Evolutionary conservation across 2,329 filamentous ascomycete genomes (phyloP).

Genomic region (Tothia fuscella): DNA sequence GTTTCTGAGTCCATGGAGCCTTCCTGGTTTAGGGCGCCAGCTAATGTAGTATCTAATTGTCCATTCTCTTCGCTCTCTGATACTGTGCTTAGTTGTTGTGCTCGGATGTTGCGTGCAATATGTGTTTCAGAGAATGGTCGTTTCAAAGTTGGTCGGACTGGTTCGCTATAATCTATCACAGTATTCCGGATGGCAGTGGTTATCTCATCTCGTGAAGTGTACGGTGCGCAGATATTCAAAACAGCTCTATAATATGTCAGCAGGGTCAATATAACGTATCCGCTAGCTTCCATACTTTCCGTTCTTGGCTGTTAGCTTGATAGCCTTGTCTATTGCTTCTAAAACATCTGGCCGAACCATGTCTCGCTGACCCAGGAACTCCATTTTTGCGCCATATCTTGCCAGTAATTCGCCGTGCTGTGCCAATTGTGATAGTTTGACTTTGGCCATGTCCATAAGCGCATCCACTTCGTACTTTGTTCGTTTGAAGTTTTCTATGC

Average conservation of each 20-base stretch:
- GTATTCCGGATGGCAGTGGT: conserved; percentile 79
- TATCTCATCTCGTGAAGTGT: conserved; percentile 92
- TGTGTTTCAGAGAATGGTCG: conserved; percentile 77
- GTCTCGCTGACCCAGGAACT: conserved; percentile 73
- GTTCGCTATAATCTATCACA: conserved; percentile 72
- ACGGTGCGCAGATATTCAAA: conserved; percentile 95
- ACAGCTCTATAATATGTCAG: conserved; percentile 38
- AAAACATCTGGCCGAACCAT: conserved; percentile 79
- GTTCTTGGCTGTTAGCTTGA: conserved; percentile 78
- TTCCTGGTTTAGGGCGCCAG: conserved; percentile 1
- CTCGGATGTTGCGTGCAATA: conserved; percentile 73
- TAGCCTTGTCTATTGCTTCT: conserved; percentile 74
- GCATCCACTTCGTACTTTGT: conserved; percentile 94
- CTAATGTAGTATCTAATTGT: not conserved
- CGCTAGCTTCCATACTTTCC: conserved; percentile 45
- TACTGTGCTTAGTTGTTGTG: conserved; percentile 31
- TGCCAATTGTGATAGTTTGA: conserved; percentile 81
- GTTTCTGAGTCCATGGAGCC: conserved; percentile 6
- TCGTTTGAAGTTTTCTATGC: conserved; percentile 97
- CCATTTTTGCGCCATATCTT: conserved; percentile 77
- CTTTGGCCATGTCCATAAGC: conserved; percentile 94
- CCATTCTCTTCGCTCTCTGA: conserved; percentile 17
- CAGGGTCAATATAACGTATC: not conserved
- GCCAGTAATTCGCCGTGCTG: conserved; percentile 91
- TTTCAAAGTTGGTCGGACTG: conserved; percentile 44